Evolutionary conservation across 2,329 filamentous ascomycete genomes (phyloP).

Genomic region (Podosphaera aphanis): DNA sequence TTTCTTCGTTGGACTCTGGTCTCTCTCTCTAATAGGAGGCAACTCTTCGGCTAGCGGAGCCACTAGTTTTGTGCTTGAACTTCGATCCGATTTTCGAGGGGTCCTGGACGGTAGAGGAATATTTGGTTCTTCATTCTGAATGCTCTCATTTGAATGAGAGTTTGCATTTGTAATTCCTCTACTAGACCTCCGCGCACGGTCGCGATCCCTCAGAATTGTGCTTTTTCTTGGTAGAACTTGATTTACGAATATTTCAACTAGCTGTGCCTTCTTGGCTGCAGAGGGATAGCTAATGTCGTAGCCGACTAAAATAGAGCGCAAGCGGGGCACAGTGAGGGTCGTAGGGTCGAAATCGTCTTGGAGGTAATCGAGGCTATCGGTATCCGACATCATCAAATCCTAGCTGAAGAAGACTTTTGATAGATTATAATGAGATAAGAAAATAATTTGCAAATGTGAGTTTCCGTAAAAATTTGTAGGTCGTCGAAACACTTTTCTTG

Average conservation of each 20-base stretch:
- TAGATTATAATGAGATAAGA: not conserved
- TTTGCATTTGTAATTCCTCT: slow-evolving; percentile 50
- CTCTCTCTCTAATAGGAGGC: not conserved
- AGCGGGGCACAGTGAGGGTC: slow-evolving; percentile 61
- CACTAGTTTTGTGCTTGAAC: slow-evolving; percentile 9
- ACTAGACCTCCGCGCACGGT: slow-evolving; percentile 64
- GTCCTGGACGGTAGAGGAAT: slow-evolving; percentile 25
- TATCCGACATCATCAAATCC: slow-evolving; percentile 29
- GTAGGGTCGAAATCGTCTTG: slow-evolving; percentile 67
- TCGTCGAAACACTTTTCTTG: not conserved
- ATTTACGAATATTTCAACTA: slow-evolving; percentile 63
- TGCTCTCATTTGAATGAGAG: slow-evolving; percentile 20
- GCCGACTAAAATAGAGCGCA: slow-evolving; percentile 76
- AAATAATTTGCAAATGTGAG: not conserved
- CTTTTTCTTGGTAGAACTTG: slow-evolving; percentile 57
- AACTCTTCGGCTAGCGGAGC: slow-evolving; percentile 4
- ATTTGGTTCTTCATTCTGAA: slow-evolving; percentile 30
- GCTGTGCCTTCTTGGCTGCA: slow-evolving; percentile 73
- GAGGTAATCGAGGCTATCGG: slow-evolving; percentile 56
- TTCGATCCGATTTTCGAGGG: slow-evolving; percentile 24
- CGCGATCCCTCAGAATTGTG: slow-evolving; percentile 51
- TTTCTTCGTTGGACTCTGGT: slow-evolving; percentile 8
- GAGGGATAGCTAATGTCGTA: slow-evolving; percentile 72
- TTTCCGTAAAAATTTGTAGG: not conserved
- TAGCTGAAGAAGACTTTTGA: not conserved